Evolutionary conservation across 305 asterid genomes (phyloP).

Genomic region (Vinca major): DNA sequence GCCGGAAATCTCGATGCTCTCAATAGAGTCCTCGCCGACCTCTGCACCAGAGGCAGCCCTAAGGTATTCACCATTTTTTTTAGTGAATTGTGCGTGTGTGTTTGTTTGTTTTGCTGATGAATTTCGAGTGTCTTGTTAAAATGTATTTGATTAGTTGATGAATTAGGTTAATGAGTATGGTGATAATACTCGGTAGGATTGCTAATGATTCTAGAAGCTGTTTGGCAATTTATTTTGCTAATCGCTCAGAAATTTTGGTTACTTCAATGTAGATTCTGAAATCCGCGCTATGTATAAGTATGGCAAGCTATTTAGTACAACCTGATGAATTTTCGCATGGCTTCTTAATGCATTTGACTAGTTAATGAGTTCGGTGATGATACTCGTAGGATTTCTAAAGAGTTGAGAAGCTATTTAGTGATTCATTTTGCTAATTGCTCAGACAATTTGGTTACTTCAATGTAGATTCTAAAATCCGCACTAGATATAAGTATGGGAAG

Average conservation of each 20-base stretch:
- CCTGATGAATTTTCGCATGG: neutral
- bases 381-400: neutral
- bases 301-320: neutral
- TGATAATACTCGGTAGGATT: neutral
- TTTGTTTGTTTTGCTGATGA: neutral
- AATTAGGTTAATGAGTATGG: neutral
- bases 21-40: conserved; percentile 53
- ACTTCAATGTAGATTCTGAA: neutral
- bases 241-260: neutral
- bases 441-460: neutral
- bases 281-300: no score
- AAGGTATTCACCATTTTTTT: conserved; percentile 32
- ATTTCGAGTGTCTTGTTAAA: neutral
- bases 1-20: conserved; percentile 61
- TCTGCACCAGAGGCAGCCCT: conserved; percentile 64
- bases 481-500: neutral
- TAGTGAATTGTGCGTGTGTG: neutral
- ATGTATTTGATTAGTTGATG: neutral
- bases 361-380: neutral
- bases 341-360: neutral
- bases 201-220: neutral
- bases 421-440: neutral
- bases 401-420: neutral
- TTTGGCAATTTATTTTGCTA: neutral
- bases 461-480: neutral